These are phyloP conservation scores for Gossypium lobatum DNA, from an alignment of 441 rosid species.

Conservation along the genomic window DNA sequence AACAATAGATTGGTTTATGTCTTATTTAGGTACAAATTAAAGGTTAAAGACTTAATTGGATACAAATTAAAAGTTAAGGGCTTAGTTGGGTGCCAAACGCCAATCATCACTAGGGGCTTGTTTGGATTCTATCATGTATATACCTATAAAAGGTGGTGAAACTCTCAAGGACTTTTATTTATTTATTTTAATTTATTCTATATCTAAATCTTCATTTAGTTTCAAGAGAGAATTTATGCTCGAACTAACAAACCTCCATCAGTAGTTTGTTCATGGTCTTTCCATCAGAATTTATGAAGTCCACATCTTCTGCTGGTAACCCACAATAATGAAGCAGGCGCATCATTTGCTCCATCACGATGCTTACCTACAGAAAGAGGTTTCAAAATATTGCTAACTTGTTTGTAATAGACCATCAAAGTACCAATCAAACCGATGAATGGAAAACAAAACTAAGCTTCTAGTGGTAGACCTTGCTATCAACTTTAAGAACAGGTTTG, in stretches of 20 bases:
- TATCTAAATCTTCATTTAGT: background rate
- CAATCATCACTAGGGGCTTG: background rate
- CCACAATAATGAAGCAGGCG: conserved; percentile 83
- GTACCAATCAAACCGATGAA: background rate
- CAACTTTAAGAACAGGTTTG: conserved; percentile 90
- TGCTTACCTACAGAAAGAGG: conserved; percentile 52
- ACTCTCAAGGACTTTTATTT: background rate
- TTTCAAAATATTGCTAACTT: background rate
- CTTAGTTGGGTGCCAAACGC: too few relatives aligned
- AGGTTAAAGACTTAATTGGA: background rate
- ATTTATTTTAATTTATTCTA: background rate
- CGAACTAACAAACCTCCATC: conserved; percentile 54
- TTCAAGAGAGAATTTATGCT: background rate
- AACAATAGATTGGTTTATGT: background rate
- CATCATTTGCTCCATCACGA: conserved; percentile 98
- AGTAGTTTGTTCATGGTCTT: conserved; percentile 83
- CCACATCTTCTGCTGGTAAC: conserved; percentile 81
- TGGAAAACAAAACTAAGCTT: conserved; percentile 3
- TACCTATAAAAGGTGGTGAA: background rate
- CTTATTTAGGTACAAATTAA: background rate
- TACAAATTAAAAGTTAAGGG: too few relatives aligned
- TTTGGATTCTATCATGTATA: background rate
- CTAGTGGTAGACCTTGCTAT: conserved; percentile 65
- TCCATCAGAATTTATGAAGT: conserved; percentile 90
- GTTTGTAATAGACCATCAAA: background rate